A percentile compares a stretch with the other conserved stretches of the same genome.
Conservation (phyloP, 345 rosid genomes). For the Eucalyptus microcorys region DNA sequence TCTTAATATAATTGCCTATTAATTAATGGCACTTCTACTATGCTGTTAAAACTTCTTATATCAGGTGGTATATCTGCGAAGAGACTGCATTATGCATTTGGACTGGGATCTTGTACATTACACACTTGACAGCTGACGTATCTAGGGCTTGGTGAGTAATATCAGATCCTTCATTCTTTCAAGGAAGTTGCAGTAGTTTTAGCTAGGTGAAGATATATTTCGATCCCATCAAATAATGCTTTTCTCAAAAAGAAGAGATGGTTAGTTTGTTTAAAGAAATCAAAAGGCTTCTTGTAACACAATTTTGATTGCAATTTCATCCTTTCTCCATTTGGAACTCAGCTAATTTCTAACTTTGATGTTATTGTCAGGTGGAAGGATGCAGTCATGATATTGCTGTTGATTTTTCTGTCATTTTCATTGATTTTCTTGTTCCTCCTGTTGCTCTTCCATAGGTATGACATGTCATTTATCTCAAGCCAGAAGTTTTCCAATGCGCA, state of each 20-base stretch:
- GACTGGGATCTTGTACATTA: constrained; percentile 60
- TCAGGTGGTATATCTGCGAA: constrained; percentile 84
- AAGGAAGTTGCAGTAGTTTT: neutral
- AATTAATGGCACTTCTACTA: no score
- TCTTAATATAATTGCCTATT: neutral
- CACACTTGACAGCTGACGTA: constrained; percentile 52
- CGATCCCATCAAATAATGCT: neutral
- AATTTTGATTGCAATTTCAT: neutral
- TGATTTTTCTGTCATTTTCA: constrained; percentile 44
- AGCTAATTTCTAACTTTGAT: neutral
- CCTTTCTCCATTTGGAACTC: neutral
- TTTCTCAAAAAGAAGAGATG: neutral
- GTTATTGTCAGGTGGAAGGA: constrained; percentile 74
- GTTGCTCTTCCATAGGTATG: constrained; percentile 77
- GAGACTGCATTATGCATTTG: constrained; percentile 81
- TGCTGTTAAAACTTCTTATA: neutral
- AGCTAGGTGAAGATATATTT: neutral
- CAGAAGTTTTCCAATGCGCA: neutral
- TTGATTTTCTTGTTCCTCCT: constrained; percentile 75
- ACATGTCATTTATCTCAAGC: neutral
- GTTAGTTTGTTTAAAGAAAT: neutral
- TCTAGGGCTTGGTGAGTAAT: constrained; percentile 49
- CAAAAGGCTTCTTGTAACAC: neutral
- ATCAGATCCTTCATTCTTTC: neutral
- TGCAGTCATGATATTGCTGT: constrained; percentile 45